Percentiles rank a stretch among this genome's conserved stretches.
These are phyloP conservation scores for Cytospora leucostoma DNA, from an alignment of 2,329 filamentous ascomycete genomes.

Conservation along the genomic window DNA sequence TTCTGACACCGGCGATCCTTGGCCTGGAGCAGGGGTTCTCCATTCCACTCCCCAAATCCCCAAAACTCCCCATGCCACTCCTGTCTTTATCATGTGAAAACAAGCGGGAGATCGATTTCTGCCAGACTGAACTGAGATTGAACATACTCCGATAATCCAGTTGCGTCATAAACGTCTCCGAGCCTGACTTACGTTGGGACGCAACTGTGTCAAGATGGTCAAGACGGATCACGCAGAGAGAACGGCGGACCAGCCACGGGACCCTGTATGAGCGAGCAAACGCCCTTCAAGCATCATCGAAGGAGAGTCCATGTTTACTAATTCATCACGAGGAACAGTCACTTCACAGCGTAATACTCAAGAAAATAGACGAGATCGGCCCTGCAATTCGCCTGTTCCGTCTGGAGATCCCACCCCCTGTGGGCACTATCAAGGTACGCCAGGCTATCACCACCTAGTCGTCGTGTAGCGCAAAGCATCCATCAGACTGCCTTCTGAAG, in stretches of 20 bases:
- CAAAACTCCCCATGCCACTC: too few relatives aligned
- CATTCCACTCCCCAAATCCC: too few relatives aligned
- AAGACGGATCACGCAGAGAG: conserved; percentile 64
- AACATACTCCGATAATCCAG: not conserved
- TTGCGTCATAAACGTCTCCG: not conserved
- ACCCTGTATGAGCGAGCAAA: conserved; percentile 46
- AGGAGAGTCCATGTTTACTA: not conserved
- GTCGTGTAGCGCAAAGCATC: too few relatives aligned
- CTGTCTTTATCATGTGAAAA: too few relatives aligned
- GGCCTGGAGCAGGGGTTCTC: too few relatives aligned
- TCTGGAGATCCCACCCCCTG: conserved; percentile 56
- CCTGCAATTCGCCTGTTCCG: conserved; percentile 67
- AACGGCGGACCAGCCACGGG: conserved; percentile 73
- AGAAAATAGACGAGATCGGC: conserved; percentile 65
- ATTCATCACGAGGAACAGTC: conserved; percentile 35
- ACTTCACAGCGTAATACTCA: conserved; percentile 63
- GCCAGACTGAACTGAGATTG: not conserved
- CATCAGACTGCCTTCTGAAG: not conserved
- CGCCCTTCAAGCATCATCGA: too few relatives aligned
- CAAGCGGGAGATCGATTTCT: too few relatives aligned
- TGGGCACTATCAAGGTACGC: conserved; percentile 50
- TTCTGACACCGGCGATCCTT: not conserved
- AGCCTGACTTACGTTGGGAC: not conserved
- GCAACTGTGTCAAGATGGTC: conserved; percentile 22
- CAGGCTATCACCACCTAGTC: not conserved